Base-by-base conservation (phyloP, 805 yeast species). In the Saccharomyces eubayanus region DNA sequence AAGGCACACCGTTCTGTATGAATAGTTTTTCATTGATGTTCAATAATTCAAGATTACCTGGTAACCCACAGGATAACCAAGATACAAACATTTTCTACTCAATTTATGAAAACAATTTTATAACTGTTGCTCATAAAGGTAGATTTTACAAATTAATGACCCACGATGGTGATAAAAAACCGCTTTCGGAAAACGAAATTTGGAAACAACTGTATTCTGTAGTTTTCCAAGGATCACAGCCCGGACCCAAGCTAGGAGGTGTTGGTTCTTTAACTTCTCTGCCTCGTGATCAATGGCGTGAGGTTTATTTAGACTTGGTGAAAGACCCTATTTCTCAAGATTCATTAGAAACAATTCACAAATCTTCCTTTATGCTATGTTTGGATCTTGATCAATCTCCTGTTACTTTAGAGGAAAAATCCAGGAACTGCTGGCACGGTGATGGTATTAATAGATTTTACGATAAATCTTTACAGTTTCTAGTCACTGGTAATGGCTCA, bases 371-470 rank as follows among this genome's bases (percentile, higher is more conserved):
- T 68, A 80, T 91, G 5, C 68, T 92, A 50, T 83, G 94, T 63
- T 78, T 92, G 52, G 99, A 92, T 56, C 28, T 57, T 11, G 83
- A 86, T 61, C 72, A 69, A 11, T 60, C 70, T 21, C 97, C 97
- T 14, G 76, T 82, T 51, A 84, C 96, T 29, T 77, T 85, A 56
- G 92, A 85, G 67, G 95, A 89, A 68, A 85, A 89, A 65, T 84
- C 96, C 3, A 82, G 82, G 66, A 84, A 81, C 70, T 80, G 83
- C 67, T 92, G 98, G 98, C 96, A 89, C 73, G 97, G 98, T n/a
- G 81, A 89, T 72, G 97, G 97, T 53, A 72, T 76, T 62, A 92
- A 94, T 77, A 79, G 99, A 64, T 92, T 79, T 76, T 92, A 80
- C 70, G 98, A 92, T 76, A 92, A 92, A 76, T 92, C 97, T 3